Percentiles rank a stretch among this genome's conserved stretches.
Evolutionary conservation across 1,139 yeast species (phyloP).

Genomic region (Meyerozyma guilliermondii): DNA sequence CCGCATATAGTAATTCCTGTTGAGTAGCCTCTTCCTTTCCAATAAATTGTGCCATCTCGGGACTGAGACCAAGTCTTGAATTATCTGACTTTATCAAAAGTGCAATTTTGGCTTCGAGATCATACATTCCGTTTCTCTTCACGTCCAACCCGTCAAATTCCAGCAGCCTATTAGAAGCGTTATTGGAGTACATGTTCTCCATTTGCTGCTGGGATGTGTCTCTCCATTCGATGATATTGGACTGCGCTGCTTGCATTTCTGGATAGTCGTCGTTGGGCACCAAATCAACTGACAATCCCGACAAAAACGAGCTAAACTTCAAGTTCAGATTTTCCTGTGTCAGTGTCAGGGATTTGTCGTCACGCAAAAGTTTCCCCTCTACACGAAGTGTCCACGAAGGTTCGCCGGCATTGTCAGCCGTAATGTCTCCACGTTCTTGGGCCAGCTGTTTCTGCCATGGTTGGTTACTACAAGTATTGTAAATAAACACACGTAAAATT

Average conservation of each 20-base stretch:
- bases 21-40: conserved; percentile 79
- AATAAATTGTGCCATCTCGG: conserved; percentile 57
- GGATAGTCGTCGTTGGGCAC: conserved; percentile 41
- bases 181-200: conserved; percentile 4
- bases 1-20: conserved; percentile 76
- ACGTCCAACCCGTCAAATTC: conserved; percentile 86
- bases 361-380: conserved; percentile 70
- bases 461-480: conserved; percentile 80
- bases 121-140: conserved; percentile 68
- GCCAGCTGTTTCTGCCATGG: conserved; percentile 73
- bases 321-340: conserved; percentile 13
- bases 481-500: conserved; percentile 70
- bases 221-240: conserved; percentile 42
- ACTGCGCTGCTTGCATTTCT: conserved; percentile 23
- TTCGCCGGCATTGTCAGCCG: conserved; percentile 23
- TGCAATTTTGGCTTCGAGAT: conserved; percentile 66
- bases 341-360: conserved; percentile 22
- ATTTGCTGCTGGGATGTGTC: conserved; percentile 13
- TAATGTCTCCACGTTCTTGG: conserved; percentile 18
- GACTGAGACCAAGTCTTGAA: conserved; percentile 54
- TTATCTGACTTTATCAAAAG: conserved; percentile 77
- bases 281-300: conserved; percentile 80
- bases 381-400: conserved; percentile 82
- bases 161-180: conserved; percentile 8
- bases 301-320: conserved; percentile 75